Base-by-base conservation (phyloP, 1,284 basidiomycete genomes). In the Waitea zeae region DNA sequence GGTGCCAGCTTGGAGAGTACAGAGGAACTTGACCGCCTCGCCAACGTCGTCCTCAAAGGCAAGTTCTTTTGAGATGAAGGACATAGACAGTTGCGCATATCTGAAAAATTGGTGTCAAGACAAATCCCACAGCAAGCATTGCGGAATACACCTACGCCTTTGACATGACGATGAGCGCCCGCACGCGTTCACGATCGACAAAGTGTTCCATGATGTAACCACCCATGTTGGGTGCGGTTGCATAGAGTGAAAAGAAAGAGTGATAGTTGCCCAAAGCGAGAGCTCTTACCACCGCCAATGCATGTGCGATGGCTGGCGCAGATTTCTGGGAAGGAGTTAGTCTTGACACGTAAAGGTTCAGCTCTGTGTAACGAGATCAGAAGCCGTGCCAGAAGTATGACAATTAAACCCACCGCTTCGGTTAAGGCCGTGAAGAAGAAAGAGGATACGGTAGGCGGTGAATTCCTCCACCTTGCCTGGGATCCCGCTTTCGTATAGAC, bases 201-300 rank as follows among this genome's bases (percentile, higher is more conserved):
- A 98, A 96, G 54, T 97, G 90, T 56, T 98, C 93, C 87, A 98
- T 95, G 50, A 99, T 89, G 56, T 97, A 97, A 38, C 76, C 90
- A 34, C 89, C 88, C 95, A 98, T 97, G 52, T 93, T 93, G 29
- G 92, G 92, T 30, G 89, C 86, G 39, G 67, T 64, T 44, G 72
- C 48, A 57, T 88, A 98, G 34, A 92, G 62, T 42, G 74, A 68
- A 61, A 97, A 98, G 46, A 99, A 73, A 32, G 73, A 67, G 57
- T 87, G 81, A 57, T 97, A 98, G 56, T 98, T 98, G 49, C 86
- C 88, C 51, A 84, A 84, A 31, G 89, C 75, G 39, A 92, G 57
- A 17, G 90, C 82, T 24, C 82, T 74, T 49, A 92, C 87, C 38
- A 97, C 89, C 36, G 67, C 62, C 40, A 98, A 67, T 30, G 95